A percentile compares a stretch with the other conserved stretches of the same genome.
Conservation (phyloP, 805 yeast species). For the Komagataella populi region DNA sequence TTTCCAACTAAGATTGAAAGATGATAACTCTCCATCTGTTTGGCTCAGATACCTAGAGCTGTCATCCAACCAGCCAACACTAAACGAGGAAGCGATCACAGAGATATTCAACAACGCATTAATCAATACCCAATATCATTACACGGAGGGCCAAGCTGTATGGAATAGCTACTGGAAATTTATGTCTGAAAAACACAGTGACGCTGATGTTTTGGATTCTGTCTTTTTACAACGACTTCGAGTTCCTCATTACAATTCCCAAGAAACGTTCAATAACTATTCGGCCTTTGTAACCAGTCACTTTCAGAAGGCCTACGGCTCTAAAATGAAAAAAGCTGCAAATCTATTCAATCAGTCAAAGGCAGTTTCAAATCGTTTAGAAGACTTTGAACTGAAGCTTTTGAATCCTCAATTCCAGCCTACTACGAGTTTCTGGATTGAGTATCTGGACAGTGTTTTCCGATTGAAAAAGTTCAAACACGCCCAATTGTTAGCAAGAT, state of each 20-base stretch:
- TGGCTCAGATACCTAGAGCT: not conserved
- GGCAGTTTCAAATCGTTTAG: conserved; percentile 17
- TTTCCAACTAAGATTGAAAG: not conserved
- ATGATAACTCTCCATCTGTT: not conserved
- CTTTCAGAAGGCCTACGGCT: conserved; percentile 17
- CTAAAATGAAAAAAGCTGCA: conserved; percentile 22
- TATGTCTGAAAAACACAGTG: not conserved
- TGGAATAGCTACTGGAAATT: not conserved
- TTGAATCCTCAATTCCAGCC: not conserved
- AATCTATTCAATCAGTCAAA: conserved; percentile 18
- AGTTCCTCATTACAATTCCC: conserved; percentile 26
- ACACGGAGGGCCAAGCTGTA: not conserved
- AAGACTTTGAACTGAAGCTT: conserved; percentile 19
- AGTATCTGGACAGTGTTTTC: conserved; percentile 4
- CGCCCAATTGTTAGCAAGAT: conserved; percentile 4
- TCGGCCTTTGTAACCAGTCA: conserved; percentile 25
- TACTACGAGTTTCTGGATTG: conserved; percentile 10
- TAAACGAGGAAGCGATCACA: not conserved
- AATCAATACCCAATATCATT: not conserved
- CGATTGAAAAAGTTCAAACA: conserved; percentile 4
- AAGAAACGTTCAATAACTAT: conserved; percentile 23
- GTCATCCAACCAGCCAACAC: not conserved
- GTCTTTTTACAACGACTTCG: conserved; percentile 18
- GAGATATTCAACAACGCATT: not conserved
- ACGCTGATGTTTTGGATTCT: conserved; percentile 7